Evolutionary conservation across 2,329 filamentous ascomycete genomes (phyloP), one percentile per base, ranked within the genome.

Genomic region (Allantophomopsis lycopodina): DNA sequence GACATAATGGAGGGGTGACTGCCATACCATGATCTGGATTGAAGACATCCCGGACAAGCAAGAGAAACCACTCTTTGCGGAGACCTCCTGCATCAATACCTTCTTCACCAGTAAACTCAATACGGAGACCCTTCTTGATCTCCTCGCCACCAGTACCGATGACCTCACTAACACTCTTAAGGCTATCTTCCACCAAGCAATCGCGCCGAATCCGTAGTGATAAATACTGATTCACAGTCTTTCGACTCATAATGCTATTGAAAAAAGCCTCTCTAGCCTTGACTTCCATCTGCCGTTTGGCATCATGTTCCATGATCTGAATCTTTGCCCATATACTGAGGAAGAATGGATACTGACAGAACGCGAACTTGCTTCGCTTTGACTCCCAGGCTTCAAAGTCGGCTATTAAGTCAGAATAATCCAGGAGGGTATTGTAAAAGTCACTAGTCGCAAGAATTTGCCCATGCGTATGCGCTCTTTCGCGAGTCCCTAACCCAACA

Each of bases 311-410:
- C 50, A 94, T 66, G 36, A 94, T 89, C 47, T 81, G 81, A 42
- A 91, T 94, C 59, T 95, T 95, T 20, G 87, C 82, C 66, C 85
- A 88, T 47, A 95, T 87, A 45, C 86, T 94, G 32, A 95, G 67
- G 48, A 94, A 79, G 52, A 94, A 93, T 0, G 88, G 86, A 51
- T 93, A 94, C 55, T 94, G 85, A 55, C 87, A 94, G 54, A 95
- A 94, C 0, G 83, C 74, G 54, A 94, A 94, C 48, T 77, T 84
- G 15, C 71, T 69, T 38, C 71, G 70, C 46, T 73, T 79, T 4
- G 74, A 71, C 55, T 94, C 87, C 88, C 88, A 95, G 8, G 76
- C 70, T 52, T 94, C 85, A 51, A 93, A 94, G 55, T 95, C 88
- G 0, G 73, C 74, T 36, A 91, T 73, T 6, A 94, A 67, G 53